Evolutionary conservation across 805 yeast genomes (phyloP), one percentile per base, ranked within the genome.

Genomic region (Candida suzukii): DNA sequence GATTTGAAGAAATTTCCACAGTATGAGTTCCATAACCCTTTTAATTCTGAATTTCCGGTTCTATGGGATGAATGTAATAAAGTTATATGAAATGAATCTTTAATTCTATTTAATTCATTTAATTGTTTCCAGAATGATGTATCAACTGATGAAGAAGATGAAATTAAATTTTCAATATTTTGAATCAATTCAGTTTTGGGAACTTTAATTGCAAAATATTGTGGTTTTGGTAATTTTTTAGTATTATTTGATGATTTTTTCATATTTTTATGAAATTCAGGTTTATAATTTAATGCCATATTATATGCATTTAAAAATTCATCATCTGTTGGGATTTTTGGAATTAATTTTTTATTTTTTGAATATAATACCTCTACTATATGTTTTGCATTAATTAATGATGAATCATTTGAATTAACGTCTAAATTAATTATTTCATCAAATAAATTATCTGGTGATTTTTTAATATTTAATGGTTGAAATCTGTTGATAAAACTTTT

Each of bases 401-500:
- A 71, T 0, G 83, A 73, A 19, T 71, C 60, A 2, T 57, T 47
- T 1, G 49, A 52, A 4, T 49, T 46, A 2, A 77, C 73, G 4
- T 70, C 62, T 40, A 93, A 60, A 41, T 81, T 64, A 19, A 93
- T 75, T 2, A 86, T 66, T 12, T 65, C 45, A 56, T 86, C 91
- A 64, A 90, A 91, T 29, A 56, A 48, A 11, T 66, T 61, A 49
- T 90, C 96, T 0, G 95, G 95, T 3, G 54, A 58, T 13, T 46
- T 57, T 0, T 47, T 41, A 1, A 63, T 43, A 44, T 74, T 63
- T 2, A 86, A 70, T 0, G 78, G 75, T 54, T 87, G 85, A 52
- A 81, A 86, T 42, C 93, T 64, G 5, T 68, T 67, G 37, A 85
- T 66, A 53, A 91, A 90, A 0, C 90, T 88, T 25, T 66, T 64